Evolutionary conservation across 2,329 filamentous ascomycete species (phyloP).

Genomic region (Colletotrichum sp.): DNA sequence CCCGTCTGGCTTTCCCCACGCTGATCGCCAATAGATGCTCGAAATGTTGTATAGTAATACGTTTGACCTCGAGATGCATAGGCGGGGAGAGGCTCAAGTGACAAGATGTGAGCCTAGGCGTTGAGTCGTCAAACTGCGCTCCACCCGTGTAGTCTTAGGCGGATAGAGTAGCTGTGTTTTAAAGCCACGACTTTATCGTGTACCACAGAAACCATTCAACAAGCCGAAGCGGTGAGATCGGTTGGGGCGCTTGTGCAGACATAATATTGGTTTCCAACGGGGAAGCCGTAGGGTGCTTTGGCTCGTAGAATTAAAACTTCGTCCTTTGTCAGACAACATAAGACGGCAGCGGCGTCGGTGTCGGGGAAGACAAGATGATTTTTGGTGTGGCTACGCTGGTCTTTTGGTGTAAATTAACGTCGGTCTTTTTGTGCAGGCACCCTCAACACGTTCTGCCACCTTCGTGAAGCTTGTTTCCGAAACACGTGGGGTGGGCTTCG

Average conservation of each 20-base stretch:
- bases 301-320: neutral
- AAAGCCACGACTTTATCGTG: neutral
- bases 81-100: neutral
- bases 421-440: neutral
- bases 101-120: neutral
- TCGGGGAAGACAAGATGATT: neutral
- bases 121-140: neutral
- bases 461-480: neutral
- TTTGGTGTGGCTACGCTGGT: neutral
- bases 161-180: neutral
- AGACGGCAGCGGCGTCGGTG: neutral
- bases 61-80: neutral
- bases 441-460: neutral
- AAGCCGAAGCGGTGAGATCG: neutral
- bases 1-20: neutral
- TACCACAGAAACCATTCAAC: neutral
- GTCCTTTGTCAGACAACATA: neutral
- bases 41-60: neutral
- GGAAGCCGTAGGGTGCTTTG: neutral
- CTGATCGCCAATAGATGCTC: neutral
- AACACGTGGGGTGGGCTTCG: neutral
- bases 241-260: neutral
- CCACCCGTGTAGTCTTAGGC: neutral
- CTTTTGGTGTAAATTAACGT: neutral
- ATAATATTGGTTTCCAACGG: neutral